phyloP scores from a whole-genome alignment of 2,329 filamentous ascomycete species.

The Fusarium tjaetaba region DNA sequence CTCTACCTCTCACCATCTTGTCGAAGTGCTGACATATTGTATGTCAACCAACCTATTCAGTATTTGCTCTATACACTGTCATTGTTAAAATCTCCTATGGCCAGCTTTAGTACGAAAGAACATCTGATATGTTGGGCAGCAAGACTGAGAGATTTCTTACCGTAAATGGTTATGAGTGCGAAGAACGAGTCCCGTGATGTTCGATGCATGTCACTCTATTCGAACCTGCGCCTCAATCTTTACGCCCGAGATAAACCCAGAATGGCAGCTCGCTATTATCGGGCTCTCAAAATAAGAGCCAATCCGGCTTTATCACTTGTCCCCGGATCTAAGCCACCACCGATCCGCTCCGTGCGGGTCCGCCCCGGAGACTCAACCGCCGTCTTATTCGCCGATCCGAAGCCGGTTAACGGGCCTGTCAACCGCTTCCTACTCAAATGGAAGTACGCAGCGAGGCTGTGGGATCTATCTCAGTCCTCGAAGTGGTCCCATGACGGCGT shows the following conservation, averaged over 20 bases:
- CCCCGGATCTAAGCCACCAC: conserved; percentile 41
- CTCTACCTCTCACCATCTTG: neutral
- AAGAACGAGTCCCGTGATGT: conserved; percentile 27
- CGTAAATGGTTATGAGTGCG: conserved; percentile 6
- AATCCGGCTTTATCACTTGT: neutral
- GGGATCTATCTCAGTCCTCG: neutral
- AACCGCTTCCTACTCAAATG: conserved; percentile 13
- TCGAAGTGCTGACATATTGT: neutral
- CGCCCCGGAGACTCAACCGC: conserved; percentile 7
- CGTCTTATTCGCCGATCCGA: conserved; percentile 33
- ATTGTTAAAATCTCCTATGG: neutral
- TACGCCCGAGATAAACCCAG: conserved; percentile 31
- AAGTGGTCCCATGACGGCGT: conserved; percentile 2
- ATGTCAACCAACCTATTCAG: neutral
- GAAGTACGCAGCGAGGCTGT: conserved; percentile 12
- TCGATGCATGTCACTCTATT: neutral
- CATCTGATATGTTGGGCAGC: conserved; percentile 5
- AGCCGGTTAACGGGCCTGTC: neutral
- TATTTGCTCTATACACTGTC: neutral
- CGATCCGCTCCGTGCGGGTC: conserved; percentile 29
- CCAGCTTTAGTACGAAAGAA: neutral
- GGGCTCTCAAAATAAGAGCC: neutral
- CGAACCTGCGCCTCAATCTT: conserved; percentile 28
- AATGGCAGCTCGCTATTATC: conserved; percentile 22
- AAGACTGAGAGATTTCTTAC: neutral